Evolutionary conservation across 768 basidiomycete species (phyloP), one percentile per base, ranked within the genome.

Genomic region (Mycena belliarum): DNA sequence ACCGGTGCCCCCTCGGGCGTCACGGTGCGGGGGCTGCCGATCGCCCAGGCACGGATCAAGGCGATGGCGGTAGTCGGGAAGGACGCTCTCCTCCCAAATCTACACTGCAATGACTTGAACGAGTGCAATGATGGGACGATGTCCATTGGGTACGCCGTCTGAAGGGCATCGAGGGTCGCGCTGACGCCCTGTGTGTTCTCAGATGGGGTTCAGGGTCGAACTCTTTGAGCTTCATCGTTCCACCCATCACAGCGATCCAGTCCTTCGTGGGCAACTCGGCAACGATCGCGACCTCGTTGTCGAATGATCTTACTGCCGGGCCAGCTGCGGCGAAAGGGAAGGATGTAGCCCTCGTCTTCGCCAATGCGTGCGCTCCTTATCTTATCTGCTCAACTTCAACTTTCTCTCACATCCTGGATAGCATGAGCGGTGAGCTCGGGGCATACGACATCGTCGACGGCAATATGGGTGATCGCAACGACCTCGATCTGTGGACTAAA

Each of bases 321-420:
- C 61, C 68, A 6, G 68, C 68, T 33, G 79, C 77, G 41, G 82
- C 82, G 0, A 64, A 60, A 45, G 75, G 76, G 7, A 79, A 80
- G 44, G 85, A 88, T 49, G 78, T 84, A 11, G 81, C 80, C 7
- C 76, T 85, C 23, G 86, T 87, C 6, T 83, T 86, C 59, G 82
- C 80, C 33, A 84, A 85, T 57, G 80, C 37, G 37, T 38, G 20
- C 16, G 37, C 20, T 6, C 4, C 37, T 38, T 38, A 10, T 15
- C 20, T 92, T 57, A 79, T 5, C 18, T 38, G 38, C 38, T 50
- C 20, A 25, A 16, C 21, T n/a, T 15, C 3, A 35, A 35, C 7
- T 32, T 32, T 32, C 29, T 29, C 29, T 32, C 29, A 6, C 29
- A 32, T 12, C 29, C 29, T 32, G 29, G 29, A 12, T 12, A 81